Evolutionary conservation across 2,329 filamentous ascomycete species (phyloP), one percentile per base, ranked within the genome.

Genomic region (Aotearoamyces nothofagi): DNA sequence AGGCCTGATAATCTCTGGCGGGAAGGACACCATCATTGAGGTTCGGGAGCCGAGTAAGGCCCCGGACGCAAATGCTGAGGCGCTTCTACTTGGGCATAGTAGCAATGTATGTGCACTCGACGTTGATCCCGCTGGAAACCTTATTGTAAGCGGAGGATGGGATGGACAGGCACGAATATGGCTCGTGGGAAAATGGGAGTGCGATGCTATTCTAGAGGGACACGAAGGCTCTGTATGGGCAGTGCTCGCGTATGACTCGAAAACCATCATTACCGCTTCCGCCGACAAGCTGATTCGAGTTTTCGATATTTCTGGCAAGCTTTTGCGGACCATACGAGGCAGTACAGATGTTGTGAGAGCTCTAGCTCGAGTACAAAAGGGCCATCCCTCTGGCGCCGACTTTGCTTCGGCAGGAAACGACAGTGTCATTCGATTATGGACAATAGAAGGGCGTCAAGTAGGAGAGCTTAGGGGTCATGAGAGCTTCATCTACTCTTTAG

Each of bases 371-470:
- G 60, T 96, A n/a, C 77, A 82, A 1, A 50, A 61, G 14, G 69
- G 69, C 15, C 81, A 93, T 48, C 65, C 77, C 10, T 86, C 77
- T 13, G 80, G 81, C 9, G 87, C 84, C 11, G 77, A 92, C n/a
- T 86, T 98, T 50, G 90, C 86, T 25, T 92, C 86, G 24, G 86
- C 90, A 10, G 82, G 83, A 42, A 98, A 96, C 46, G 90, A 98
- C 47, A 82, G 83, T 15, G 61, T 86, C 12, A 79, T 98, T 36
- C 71, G 86, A 25, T 54, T 96, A 4, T 98, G 86, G 79, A 90
- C 77, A 19, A 48, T 92, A 15, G 69, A 78, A 30, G 90, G 90
- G 0, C 62, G 76, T 27, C 67, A 81, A 33, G 61, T 93, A 8
- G 77, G 67, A 7, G 75, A 86, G 50, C 61, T 98, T 3, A 69